Percentiles rank a stretch among this genome's conserved stretches.
phyloP scores from a whole-genome alignment of 2,329 filamentous ascomycete species.

The Talaromyces islandicus region DNA sequence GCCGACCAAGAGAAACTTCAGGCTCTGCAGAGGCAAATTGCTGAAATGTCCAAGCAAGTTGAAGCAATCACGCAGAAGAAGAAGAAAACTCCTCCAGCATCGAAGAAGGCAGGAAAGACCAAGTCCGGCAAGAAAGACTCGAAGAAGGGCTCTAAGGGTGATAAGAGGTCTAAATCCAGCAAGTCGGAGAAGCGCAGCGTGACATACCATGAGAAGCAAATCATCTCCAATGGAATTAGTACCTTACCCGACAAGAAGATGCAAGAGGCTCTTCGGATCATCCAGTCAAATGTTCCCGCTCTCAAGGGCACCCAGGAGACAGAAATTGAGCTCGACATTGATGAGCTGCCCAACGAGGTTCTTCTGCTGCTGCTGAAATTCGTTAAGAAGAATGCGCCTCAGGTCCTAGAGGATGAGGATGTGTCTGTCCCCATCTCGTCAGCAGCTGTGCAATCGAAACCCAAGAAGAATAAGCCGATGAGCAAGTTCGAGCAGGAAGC shows the following conservation, averaged over 20 bases:
- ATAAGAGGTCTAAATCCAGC: constrained; percentile 38
- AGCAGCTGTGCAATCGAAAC: constrained; percentile 33
- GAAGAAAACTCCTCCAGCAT: constrained; percentile 49
- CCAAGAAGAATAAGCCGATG: constrained; percentile 49
- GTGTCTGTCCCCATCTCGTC: constrained; percentile 21
- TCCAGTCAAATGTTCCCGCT: constrained; percentile 74
- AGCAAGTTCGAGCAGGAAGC: constrained; percentile 47
- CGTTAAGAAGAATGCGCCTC: constrained; percentile 42
- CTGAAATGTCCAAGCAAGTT: constrained; percentile 65
- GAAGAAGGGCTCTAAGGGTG: constrained; percentile 52
- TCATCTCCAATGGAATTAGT: constrained; percentile 80
- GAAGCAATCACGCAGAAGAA: constrained; percentile 53
- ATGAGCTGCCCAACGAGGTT: constrained; percentile 43
- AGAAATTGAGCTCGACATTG: constrained; percentile 45
- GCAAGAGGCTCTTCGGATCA: constrained; percentile 76
- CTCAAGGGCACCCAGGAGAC: constrained; percentile 51
- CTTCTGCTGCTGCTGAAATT: constrained; percentile 41
- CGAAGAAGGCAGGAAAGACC: constrained; percentile 44
- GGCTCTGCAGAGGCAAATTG: constrained; percentile 65
- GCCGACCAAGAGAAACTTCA: constrained; percentile 59
- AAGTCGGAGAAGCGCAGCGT: constrained; percentile 57
- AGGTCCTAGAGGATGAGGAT: constrained; percentile 34
- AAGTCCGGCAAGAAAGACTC: constrained; percentile 41
- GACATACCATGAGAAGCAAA: constrained; percentile 76
- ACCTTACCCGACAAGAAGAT: constrained; percentile 74